These are phyloP conservation scores for Actinomucor elegans DNA, from an alignment of 371 early-diverging fungal genomes.

Conservation along the genomic window DNA sequence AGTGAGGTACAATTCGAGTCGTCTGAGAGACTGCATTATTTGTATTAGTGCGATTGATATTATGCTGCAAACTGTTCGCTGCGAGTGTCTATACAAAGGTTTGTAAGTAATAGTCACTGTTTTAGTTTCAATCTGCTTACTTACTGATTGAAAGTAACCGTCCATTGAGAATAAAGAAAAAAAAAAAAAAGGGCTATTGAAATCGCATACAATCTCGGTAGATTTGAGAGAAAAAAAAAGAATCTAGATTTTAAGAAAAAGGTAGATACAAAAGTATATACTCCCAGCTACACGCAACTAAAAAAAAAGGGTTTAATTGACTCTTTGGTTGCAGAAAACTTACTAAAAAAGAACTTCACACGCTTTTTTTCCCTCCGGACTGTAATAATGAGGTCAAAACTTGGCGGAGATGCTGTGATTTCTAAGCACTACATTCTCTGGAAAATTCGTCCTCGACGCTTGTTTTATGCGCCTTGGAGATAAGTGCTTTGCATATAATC, in stretches of 20 bases:
- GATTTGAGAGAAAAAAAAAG: constrained; percentile 6
- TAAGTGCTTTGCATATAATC: too few species aligned
- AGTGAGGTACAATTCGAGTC: constrained; percentile 18
- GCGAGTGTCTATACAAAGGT: constrained; percentile 15
- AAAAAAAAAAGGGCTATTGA: background rate
- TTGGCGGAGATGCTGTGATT: too few species aligned
- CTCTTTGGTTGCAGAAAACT: background rate
- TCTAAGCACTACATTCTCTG: too few species aligned
- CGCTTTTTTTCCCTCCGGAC: constrained; percentile 16
- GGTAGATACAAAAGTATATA: too few species aligned
- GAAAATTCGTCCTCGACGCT: too few species aligned
- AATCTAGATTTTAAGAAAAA: too few species aligned
- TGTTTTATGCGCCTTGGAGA: too few species aligned
- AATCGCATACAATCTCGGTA: background rate
- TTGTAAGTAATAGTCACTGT: background rate
- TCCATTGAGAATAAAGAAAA: constrained; percentile 14
- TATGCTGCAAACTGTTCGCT: constrained; percentile 15
- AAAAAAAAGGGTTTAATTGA: background rate
- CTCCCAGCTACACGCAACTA: too few species aligned
- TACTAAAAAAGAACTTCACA: constrained; percentile 17
- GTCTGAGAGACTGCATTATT: background rate
- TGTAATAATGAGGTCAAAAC: too few species aligned
- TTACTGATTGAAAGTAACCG: constrained; percentile 34
- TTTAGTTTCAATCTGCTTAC: background rate
- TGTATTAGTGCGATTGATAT: constrained; percentile 5